Percentiles rank a stretch among this genome's conserved stretches.
Evolutionary conservation across 495 filamentous ascomycete species (phyloP).

Genomic region (Collariella sp.): DNA sequence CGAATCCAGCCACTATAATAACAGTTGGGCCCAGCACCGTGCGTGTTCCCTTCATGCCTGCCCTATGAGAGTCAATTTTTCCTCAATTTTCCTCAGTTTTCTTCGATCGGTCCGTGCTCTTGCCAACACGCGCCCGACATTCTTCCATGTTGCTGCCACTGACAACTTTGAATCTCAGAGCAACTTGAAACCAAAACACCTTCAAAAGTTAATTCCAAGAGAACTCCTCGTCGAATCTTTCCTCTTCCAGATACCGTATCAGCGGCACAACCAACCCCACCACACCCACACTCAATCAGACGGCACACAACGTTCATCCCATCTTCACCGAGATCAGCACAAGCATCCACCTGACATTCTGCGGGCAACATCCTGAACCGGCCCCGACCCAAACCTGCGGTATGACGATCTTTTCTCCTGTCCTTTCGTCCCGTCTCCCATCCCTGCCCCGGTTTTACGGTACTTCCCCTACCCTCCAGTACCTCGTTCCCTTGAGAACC

Average conservation of each 20-base stretch:
- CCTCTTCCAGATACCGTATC: background rate
- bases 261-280: background rate
- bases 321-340: background rate
- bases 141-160: no score
- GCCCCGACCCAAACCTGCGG: background rate
- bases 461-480: background rate
- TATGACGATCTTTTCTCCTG: background rate
- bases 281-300: slow-evolving; percentile 1
- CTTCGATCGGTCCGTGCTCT: background rate
- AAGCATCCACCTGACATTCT: slow-evolving; percentile 2
- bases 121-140: background rate
- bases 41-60: background rate
- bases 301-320: background rate
- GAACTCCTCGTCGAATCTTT: background rate
- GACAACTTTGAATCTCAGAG: background rate
- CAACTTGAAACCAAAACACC: background rate
- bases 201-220: background rate
- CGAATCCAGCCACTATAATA: background rate
- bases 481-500: background rate
- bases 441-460: background rate
- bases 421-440: background rate
- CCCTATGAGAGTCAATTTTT: background rate
- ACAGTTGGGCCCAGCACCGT: background rate
- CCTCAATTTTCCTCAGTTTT: background rate
- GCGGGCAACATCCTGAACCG: background rate